These are phyloP conservation scores for Zalerion maritima DNA, from an alignment of 495 filamentous ascomycete genomes.

Conservation along the genomic window DNA sequence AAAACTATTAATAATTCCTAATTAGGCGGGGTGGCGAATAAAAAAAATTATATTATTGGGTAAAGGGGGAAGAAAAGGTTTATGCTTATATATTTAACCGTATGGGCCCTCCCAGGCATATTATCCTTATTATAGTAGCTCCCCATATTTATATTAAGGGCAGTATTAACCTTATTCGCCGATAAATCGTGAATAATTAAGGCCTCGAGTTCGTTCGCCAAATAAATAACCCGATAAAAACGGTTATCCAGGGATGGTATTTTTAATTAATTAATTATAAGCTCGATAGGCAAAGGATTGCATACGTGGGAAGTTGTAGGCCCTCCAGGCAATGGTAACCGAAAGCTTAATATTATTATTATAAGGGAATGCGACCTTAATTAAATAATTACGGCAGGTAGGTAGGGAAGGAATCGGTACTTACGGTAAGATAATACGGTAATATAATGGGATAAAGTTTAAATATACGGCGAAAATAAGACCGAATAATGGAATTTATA, in stretches of 20 bases:
- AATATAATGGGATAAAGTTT: no score
- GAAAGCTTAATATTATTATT: no score
- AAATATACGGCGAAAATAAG: no score
- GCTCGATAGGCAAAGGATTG: conserved; percentile 36
- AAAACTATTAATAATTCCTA: not conserved
- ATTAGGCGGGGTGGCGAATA: no score
- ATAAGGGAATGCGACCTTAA: no score
- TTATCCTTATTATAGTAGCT: conserved; percentile 84
- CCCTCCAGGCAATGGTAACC: conserved; percentile 12
- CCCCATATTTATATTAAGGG: conserved; percentile 89
- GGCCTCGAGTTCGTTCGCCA: conserved; percentile 85
- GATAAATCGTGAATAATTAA: conserved; percentile 88
- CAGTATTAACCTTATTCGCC: conserved; percentile 92
- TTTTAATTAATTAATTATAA: conserved; percentile 69
- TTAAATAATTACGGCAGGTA: no score
- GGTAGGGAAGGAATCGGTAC: no score
- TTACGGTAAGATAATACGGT: no score
- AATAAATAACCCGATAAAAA: conserved; percentile 70
- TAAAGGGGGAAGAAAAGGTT: not conserved
- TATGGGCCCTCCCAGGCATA: conserved; percentile 89
- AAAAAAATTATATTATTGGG: no score
- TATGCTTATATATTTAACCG: conserved; percentile 50
- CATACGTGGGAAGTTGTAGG: conserved; percentile 13
- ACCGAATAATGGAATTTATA: no score
- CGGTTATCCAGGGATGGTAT: conserved; percentile 80